A percentile compares a stretch with the other conserved stretches of the same genome.
These are phyloP conservation scores for Tolypocladium ovalisporum DNA, from an alignment of 2,329 filamentous ascomycete species.

Conservation along the genomic window DNA sequence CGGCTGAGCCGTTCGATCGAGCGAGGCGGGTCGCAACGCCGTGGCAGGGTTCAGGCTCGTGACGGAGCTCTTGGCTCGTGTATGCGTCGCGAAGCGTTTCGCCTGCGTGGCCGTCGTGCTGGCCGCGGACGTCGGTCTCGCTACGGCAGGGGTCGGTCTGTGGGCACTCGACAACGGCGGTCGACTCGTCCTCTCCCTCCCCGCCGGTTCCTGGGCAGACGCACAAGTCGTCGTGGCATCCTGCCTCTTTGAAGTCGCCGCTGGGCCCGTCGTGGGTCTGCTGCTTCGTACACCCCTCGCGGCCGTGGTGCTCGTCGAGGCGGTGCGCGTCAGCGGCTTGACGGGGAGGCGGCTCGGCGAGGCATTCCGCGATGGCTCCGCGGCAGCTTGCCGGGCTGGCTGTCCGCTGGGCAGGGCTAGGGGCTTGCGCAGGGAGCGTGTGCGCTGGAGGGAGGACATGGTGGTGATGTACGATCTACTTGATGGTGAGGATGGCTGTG, in stretches of 20 bases:
- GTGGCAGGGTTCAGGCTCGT: slow-evolving; percentile 15
- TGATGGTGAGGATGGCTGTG: not conserved
- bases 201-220: slow-evolving; percentile 3
- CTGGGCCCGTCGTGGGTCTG: slow-evolving; percentile 8
- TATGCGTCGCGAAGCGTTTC: slow-evolving; percentile 13
- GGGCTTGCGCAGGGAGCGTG: slow-evolving; percentile 34
- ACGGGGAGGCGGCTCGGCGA: slow-evolving; percentile 41
- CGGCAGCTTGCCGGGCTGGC: slow-evolving; percentile 5
- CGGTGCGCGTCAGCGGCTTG: slow-evolving; percentile 28
- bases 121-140: slow-evolving; percentile 18
- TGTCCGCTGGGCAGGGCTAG: slow-evolving; percentile 3
- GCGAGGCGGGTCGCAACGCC: slow-evolving; percentile 18
- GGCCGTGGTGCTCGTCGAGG: slow-evolving; percentile 8
- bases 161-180: slow-evolving; percentile 22
- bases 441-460: slow-evolving; percentile 35
- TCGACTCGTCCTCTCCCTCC: slow-evolving; percentile 13
- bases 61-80: slow-evolving; percentile 21
- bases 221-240: not conserved
- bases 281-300: not conserved
- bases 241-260: slow-evolving; percentile 10
- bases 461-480: not conserved
- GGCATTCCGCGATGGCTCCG: slow-evolving; percentile 18
- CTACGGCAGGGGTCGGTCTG: slow-evolving; percentile 12
- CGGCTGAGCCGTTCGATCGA: slow-evolving; percentile 5
- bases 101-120: slow-evolving; percentile 11